Percentiles rank a stretch among this genome's conserved stretches.
Evolutionary conservation across 495 filamentous ascomycete genomes (phyloP).

Genomic region (Tuber borchii): DNA sequence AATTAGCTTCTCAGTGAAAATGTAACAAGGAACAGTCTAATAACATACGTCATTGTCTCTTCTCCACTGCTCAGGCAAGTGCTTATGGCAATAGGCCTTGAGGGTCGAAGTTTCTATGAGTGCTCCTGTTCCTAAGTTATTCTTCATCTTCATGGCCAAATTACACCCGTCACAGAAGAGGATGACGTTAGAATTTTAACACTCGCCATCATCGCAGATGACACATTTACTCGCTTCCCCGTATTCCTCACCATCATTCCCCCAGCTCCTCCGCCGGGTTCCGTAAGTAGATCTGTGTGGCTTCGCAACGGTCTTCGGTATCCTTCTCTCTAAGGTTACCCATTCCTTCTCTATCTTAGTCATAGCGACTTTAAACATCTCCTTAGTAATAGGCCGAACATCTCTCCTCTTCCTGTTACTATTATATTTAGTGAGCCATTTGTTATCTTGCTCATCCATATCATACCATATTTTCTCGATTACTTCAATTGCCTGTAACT

Average conservation of each 20-base stretch:
- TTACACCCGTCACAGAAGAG: constrained; percentile 99
- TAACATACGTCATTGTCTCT: constrained; percentile 66
- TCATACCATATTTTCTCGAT: constrained; percentile 91
- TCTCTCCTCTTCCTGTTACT: constrained; percentile 61
- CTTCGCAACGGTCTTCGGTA: constrained; percentile 92
- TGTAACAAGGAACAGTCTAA: constrained; percentile 25
- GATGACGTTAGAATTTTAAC: constrained; percentile 99
- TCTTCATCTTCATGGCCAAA: constrained; percentile 94
- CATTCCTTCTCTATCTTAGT: constrained; percentile 99
- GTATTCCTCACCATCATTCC: constrained; percentile 73
- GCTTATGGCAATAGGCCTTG: constrained; percentile 94
- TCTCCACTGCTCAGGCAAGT: constrained; percentile 84
- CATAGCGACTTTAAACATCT: constrained; percentile 94
- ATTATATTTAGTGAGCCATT: constrained; percentile 87
- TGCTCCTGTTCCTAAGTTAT: constrained; percentile 68
- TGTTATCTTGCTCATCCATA: constrained; percentile 98
- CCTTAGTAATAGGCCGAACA: constrained; percentile 75
- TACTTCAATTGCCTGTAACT: constrained; percentile 42
- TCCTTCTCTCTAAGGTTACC: constrained; percentile 90
- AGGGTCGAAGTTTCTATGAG: constrained; percentile 79
- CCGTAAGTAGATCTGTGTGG: constrained; percentile 84
- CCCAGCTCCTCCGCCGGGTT: constrained; percentile 54
- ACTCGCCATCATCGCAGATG: constrained; percentile 96
- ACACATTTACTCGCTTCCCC: constrained; percentile 97
- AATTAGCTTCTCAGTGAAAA: not conserved